Conservation (phyloP, 768 basidiomycete species). For the Kwoniella europaea region DNA sequence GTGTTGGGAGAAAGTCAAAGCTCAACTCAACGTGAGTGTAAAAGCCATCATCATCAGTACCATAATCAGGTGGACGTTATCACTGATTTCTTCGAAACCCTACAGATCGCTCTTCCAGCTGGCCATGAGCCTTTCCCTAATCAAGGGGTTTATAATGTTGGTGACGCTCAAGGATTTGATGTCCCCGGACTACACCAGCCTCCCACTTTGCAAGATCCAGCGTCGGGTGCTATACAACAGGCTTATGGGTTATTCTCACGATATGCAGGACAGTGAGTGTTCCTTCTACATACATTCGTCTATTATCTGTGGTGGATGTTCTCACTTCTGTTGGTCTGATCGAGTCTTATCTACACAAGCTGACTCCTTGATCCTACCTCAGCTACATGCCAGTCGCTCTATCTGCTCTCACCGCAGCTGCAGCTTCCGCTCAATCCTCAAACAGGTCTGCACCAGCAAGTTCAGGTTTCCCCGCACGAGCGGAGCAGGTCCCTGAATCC, state of each 20-base stretch:
- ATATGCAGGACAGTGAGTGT: slow-evolving; percentile 52
- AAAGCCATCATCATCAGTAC: no score
- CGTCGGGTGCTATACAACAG: slow-evolving; percentile 48
- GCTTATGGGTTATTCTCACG: slow-evolving; percentile 43
- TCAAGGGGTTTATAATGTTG: slow-evolving; percentile 4
- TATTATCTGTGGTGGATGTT: no score
- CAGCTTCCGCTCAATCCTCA: slow-evolving; percentile 12
- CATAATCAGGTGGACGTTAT: neutral
- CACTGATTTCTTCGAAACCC: neutral
- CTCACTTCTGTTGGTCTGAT: no score
- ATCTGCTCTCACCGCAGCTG: slow-evolving; percentile 35
- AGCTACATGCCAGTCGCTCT: slow-evolving; percentile 49
- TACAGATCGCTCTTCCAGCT: slow-evolving; percentile 29
- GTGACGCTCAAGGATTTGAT: slow-evolving; percentile 19
- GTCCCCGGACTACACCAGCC: slow-evolving; percentile 42
- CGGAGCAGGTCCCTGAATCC: slow-evolving; percentile 32
- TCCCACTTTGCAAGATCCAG: slow-evolving; percentile 56
- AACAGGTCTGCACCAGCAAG: neutral
- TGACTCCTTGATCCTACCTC: neutral
- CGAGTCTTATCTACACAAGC: no score
- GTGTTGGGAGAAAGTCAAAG: slow-evolving; percentile 53
- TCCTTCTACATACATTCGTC: no score
- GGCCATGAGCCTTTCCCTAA: slow-evolving; percentile 7
- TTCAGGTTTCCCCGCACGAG: neutral
- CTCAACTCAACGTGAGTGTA: slow-evolving; percentile 52